Conservation (phyloP, 176 grass and related monocot species). For the Otatea glauca region DNA sequence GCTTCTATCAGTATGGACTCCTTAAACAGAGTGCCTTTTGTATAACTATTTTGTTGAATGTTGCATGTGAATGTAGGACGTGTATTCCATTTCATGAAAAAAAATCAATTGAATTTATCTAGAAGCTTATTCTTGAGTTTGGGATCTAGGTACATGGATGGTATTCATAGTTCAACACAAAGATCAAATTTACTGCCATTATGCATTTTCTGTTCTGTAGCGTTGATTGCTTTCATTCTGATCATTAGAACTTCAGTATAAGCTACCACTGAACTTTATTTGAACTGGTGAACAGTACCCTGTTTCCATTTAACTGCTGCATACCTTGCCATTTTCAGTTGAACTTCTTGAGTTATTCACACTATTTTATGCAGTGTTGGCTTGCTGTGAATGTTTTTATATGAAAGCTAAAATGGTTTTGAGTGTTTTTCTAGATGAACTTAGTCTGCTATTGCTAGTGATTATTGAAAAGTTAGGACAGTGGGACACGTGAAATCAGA, state of each 20-base stretch:
- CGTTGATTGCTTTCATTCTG: slow-evolving; percentile 20
- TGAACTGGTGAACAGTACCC: slow-evolving; percentile 8
- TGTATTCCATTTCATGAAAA: slow-evolving; percentile 4
- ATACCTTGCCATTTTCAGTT: slow-evolving; percentile 24
- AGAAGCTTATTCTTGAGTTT: neutral
- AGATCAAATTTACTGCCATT: slow-evolving; percentile 30
- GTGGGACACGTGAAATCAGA: slow-evolving; percentile 14
- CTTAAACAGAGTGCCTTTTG: neutral
- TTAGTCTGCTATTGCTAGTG: slow-evolving; percentile 15
- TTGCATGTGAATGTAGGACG: neutral
- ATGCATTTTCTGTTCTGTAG: neutral
- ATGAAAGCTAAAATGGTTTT: slow-evolving; percentile 1
- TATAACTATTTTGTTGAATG: slow-evolving; percentile 23
- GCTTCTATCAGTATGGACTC: neutral
- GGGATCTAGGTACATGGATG: neutral
- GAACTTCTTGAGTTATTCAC: slow-evolving; percentile 20
- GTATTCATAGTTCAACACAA: slow-evolving; percentile 8
- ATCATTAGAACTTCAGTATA: slow-evolving; percentile 10
- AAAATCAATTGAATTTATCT: neutral
- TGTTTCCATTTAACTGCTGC: slow-evolving; percentile 30
- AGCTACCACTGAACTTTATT: slow-evolving; percentile 33
- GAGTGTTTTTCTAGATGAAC: slow-evolving; percentile 27
- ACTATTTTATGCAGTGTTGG: slow-evolving; percentile 16
- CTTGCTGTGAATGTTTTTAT: slow-evolving; percentile 25
- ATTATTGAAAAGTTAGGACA: slow-evolving; percentile 17